A percentile compares a stretch with the other conserved stretches of the same genome.
Conservation (phyloP, 331 rosid species). For the Malus hybrid region DNA sequence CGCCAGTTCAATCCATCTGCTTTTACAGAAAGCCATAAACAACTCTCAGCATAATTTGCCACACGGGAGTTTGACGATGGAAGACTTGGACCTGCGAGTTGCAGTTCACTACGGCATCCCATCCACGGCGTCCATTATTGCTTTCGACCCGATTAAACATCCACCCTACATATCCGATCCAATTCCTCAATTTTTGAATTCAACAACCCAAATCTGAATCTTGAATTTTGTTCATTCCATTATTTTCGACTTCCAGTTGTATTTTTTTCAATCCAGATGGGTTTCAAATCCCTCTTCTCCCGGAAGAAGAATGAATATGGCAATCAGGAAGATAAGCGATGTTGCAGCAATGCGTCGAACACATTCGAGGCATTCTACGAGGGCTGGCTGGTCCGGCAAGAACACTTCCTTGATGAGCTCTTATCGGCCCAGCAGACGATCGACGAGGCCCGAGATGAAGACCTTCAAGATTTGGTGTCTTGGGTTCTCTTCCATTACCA, state of each 20-base stretch:
- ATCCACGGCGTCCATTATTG: constrained; percentile 73
- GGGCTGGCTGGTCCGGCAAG: constrained; percentile 62
- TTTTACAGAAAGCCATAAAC: too few species aligned
- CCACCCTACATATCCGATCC: too few species aligned
- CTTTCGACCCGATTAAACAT: constrained; percentile 50
- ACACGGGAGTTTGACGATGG: constrained; percentile 42
- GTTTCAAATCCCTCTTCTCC: too few species aligned
- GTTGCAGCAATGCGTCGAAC: not conserved
- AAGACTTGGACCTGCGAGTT: constrained; percentile 70
- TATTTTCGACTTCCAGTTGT: too few species aligned
- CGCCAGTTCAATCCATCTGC: too few species aligned
- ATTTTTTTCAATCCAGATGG: too few species aligned
- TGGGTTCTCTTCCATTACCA: constrained; percentile 58
- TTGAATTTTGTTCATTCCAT: too few species aligned
- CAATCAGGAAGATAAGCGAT: too few species aligned
- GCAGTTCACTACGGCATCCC: constrained; percentile 87
- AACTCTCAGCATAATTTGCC: constrained; percentile 41
- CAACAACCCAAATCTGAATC: too few species aligned
- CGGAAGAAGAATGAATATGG: too few species aligned
- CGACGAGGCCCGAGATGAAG: constrained; percentile 17
- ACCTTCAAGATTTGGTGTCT: constrained; percentile 27
- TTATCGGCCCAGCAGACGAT: constrained; percentile 13
- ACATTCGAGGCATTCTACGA: constrained; percentile 40
- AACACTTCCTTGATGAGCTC: constrained; percentile 49
- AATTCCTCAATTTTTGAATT: too few species aligned